Evolutionary conservation across 208 protist species (phyloP).

Genomic region (Crithidia acanthocephali): DNA sequence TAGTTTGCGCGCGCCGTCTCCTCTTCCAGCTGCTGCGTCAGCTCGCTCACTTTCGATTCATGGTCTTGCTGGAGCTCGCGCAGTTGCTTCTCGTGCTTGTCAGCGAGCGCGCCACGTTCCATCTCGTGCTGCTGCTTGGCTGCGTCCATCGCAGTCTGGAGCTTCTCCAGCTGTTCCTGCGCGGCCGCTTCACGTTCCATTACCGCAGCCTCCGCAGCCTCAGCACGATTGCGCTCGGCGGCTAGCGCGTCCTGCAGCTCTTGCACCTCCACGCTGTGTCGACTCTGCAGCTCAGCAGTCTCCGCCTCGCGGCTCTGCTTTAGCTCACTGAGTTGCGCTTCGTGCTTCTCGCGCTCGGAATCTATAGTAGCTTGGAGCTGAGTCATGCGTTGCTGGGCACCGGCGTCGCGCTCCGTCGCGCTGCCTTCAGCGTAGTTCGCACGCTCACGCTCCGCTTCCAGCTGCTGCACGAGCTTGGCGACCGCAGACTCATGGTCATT

Average conservation of each 20-base stretch:
- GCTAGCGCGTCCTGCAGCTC: no score
- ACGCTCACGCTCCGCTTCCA: conserved; percentile 20
- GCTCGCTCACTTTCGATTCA: conserved; percentile 5
- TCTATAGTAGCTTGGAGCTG: conserved; percentile 12
- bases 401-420: conserved; percentile 12
- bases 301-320: conserved; percentile 4
- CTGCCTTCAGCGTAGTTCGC: conserved; percentile 22
- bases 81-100: conserved; percentile 4
- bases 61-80: conserved; percentile 1
- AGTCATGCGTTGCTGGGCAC: conserved; percentile 17
- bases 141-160: not conserved
- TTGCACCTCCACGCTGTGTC: no score
- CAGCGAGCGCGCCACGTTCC: not conserved
- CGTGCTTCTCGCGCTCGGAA: conserved; percentile 20
- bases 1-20: conserved; percentile 12
- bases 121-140: conserved; percentile 21
- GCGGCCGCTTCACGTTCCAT: conserved; percentile 26
- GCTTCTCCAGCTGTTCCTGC: conserved; percentile 18
- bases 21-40: conserved; percentile 22
- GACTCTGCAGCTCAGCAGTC: no score
- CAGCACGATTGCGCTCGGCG: no score
- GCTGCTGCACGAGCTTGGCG: conserved; percentile 16
- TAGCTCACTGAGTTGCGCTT: not conserved
- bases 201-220: no score
- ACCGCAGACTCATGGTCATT: not conserved